These are phyloP conservation scores for Botryosphaeria dothidea DNA, from an alignment of 2,329 filamentous ascomycete species.

Conservation along the genomic window DNA sequence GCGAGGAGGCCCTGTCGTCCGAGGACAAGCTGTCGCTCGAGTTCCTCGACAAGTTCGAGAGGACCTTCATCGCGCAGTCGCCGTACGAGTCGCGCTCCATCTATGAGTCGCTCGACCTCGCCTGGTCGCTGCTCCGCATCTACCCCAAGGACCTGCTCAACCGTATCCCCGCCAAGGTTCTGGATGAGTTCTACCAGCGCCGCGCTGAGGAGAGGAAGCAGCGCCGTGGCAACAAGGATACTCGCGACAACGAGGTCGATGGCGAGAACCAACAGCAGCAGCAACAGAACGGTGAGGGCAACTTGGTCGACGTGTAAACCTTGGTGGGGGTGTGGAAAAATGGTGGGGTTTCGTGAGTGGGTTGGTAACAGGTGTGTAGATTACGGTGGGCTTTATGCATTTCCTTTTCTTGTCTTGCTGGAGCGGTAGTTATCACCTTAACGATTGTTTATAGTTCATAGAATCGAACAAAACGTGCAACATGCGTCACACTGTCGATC, in stretches of 20 bases:
- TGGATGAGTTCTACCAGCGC: constrained; percentile 54
- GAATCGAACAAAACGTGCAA: constrained; percentile 1
- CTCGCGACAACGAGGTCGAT: constrained; percentile 42
- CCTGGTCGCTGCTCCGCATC: constrained; percentile 94
- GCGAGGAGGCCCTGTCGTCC: constrained; percentile 91
- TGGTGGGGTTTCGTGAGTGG: background rate
- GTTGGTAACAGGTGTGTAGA: constrained; percentile 5
- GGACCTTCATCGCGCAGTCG: constrained; percentile 88
- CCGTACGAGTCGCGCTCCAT: constrained; percentile 91
- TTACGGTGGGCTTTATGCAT: constrained; percentile 7
- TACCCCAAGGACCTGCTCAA: constrained; percentile 98
- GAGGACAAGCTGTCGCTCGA: constrained; percentile 98
- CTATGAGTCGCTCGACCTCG: constrained; percentile 90
- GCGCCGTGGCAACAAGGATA: constrained; percentile 46
- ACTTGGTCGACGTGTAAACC: constrained; percentile 19
- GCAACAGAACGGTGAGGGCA: constrained; percentile 6
- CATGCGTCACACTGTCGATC: background rate
- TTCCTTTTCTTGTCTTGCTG: background rate
- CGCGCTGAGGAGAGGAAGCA: constrained; percentile 34
- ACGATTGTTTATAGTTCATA: constrained; percentile 9
- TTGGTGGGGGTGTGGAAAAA: background rate
- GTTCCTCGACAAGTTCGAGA: constrained; percentile 98
- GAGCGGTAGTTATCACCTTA: constrained; percentile 3
- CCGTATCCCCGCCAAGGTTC: constrained; percentile 62
- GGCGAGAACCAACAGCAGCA: constrained; percentile 20